Evolutionary conservation across 805 yeast species (phyloP), one percentile per base, ranked within the genome.

Genomic region (Starmerella ratchasimensis): DNA sequence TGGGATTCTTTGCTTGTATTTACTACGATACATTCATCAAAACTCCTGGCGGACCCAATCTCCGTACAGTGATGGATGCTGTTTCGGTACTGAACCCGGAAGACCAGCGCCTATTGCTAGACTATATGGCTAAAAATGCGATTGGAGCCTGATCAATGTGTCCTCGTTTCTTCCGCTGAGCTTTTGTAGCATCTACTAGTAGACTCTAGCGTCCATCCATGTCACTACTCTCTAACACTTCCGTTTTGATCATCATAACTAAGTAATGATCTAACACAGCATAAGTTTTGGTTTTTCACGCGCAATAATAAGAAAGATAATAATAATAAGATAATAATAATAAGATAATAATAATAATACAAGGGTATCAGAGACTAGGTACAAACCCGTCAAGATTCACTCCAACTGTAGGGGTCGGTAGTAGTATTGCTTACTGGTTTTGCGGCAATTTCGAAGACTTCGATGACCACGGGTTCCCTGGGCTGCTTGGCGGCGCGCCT

Each of bases 1-100:
- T 90, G 97, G 98, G 98, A 10, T 81, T 93, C 28, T 90, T 90
- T 56, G 71, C 90, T 24, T 86, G 84, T 55, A 66, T 90, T 48
- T 90, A 90, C 62, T 86, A 77, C 60, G 95, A 88, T 59, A 82
- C 95, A 2, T 90, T 90, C 57, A 71, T 90, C 48, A 75, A 88
- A 26, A 76, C 50, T n/a, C 65, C 63, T 25, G 60, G 51, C 25
- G 43, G 53, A 24, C 77, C 76, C 38, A 76, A 28, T 27, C 28
- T 82, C 38, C 88, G 83, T 25, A 68, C 77, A 11, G 61, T 90
- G 19, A 60, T 88, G 42, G 93, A 88, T 50, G 62, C 76, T 31
- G 77, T 83, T 19, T 29, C 43, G n/a, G 27, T 38, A 29, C 42
- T 46, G 14, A 33, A 34, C 32, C 14, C 13, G 3, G 35, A 32